Evolutionary conservation across 768 basidiomycete genomes (phyloP), one percentile per base, ranked within the genome.

Genomic region (Pholiota microspora): DNA sequence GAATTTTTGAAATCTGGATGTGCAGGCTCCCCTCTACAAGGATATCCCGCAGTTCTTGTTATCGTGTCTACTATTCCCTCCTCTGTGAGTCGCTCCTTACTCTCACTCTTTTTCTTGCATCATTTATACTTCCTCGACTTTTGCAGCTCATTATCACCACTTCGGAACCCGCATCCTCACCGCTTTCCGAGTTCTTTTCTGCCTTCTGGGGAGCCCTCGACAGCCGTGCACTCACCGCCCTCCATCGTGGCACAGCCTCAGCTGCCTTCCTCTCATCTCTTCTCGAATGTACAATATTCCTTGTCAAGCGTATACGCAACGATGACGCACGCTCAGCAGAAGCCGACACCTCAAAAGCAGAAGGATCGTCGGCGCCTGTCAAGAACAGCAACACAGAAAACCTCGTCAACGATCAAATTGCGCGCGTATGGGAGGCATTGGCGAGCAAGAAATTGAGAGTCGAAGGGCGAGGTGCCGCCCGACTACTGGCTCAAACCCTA

Each of bases 131-230:
- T 31, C 29, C 29, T 12, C 12, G 29, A 31, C 12, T 31, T 12
- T 12, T 23, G 10, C 46, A 75, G 69, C 71, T 71, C 31, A 62
- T 73, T 31, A 65, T 66, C 12, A 67, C 65, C 3, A 55, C 62
- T 8, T 52, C 61, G 23, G 47, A 50, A n/a, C 3, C 36, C n/a
- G 13, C 42, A 5, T 4, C 44, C 25, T 45, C 59, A 13, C 34
- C 66, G 48, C 65, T 87, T 2, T 59, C 72, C 2, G 75, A 77
- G 25, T 71, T 96, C 38, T 89, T 93, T 64, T 70, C 75, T 0
- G 82, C 91, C 0, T 85, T 98, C 62, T 97, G 94, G 93, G 80
- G 84, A 13, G 93, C 91, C 0, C 68, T 92, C 1, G 85, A 89
- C 49, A 81, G 82, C 5, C 80, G 83, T 21, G 83, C 87, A 0